Conservation (phyloP, 2,329 filamentous ascomycete species). For the Metarhizium album region DNA sequence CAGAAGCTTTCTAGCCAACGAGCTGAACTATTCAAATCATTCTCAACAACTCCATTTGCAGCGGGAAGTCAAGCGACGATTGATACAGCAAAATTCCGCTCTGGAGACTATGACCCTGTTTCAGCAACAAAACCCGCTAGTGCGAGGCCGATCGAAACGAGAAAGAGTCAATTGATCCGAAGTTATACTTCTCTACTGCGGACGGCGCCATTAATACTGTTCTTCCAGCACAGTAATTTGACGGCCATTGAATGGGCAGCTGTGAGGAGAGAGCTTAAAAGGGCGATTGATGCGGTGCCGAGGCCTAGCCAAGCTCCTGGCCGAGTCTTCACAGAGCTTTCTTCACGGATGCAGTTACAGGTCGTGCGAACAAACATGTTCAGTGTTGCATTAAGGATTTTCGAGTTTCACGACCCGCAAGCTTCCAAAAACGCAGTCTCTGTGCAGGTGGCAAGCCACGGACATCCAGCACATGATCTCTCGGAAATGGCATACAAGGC, state of each 20-base stretch:
- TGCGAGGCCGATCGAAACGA: constrained; percentile 72
- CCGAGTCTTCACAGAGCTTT: constrained; percentile 32
- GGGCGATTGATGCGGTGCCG: constrained; percentile 32
- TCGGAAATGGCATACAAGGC: constrained; percentile 41
- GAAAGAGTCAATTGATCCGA: constrained; percentile 80
- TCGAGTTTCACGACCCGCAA: constrained; percentile 65
- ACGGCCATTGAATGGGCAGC: constrained; percentile 52
- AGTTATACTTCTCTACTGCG: constrained; percentile 82
- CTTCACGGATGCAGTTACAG: constrained; percentile 61
- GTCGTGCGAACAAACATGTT: constrained; percentile 87
- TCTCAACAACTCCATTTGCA: constrained; percentile 13
- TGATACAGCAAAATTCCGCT: background rate
- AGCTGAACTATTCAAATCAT: background rate
- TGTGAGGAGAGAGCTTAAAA: constrained; percentile 31
- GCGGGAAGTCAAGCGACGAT: background rate
- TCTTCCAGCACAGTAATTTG: constrained; percentile 66
- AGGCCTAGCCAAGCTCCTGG: constrained; percentile 14
- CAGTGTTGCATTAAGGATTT: constrained; percentile 69
- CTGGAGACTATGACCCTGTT: constrained; percentile 35
- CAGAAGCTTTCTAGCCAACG: background rate
- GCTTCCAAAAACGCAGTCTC: constrained; percentile 22
- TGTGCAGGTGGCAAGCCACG: constrained; percentile 18
- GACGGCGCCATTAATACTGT: constrained; percentile 71
- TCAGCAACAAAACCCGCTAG: constrained; percentile 65
- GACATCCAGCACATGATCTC: constrained; percentile 38